phyloP scores from a whole-genome alignment of 768 basidiomycete genomes.

The Strobilomyces dryophilus region DNA sequence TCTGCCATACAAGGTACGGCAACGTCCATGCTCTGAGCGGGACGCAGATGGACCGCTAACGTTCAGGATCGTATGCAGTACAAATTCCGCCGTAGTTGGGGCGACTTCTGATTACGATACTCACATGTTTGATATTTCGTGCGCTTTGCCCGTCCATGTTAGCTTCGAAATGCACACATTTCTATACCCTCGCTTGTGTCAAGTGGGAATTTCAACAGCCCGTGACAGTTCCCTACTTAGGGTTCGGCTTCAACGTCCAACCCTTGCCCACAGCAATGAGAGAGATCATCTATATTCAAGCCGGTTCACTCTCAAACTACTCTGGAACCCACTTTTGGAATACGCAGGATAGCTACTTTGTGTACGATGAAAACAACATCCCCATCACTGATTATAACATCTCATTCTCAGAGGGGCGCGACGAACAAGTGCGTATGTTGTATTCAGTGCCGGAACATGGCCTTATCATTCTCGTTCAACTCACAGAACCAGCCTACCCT shows the following conservation, averaged over 20 bases:
- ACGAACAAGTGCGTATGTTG: constrained; percentile 40
- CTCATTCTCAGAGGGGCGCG: constrained; percentile 63
- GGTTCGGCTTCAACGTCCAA: too few species aligned
- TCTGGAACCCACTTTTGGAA: constrained; percentile 81
- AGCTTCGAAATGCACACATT: constrained; percentile 19
- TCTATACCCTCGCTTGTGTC: constrained; percentile 25
- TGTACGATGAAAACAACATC: constrained; percentile 42
- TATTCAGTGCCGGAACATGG: neutral
- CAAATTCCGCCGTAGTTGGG: constrained; percentile 86
- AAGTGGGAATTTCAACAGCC: too few species aligned
- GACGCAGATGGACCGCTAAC: constrained; percentile 41
- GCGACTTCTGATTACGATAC: constrained; percentile 59
- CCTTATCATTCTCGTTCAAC: neutral
- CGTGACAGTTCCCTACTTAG: too few species aligned
- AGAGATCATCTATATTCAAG: constrained; percentile 78
- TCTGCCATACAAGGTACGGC: constrained; percentile 80
- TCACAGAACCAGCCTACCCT: constrained; percentile 34
- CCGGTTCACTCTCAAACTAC: constrained; percentile 63
- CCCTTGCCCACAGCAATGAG: constrained; percentile 42
- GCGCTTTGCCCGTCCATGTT: neutral
- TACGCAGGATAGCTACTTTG: constrained; percentile 67
- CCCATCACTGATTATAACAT: constrained; percentile 47
- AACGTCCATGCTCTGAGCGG: constrained; percentile 1
- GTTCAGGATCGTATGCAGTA: constrained; percentile 68
- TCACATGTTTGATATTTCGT: constrained; percentile 10